Percentiles rank a stretch among this genome's conserved stretches.
These are phyloP conservation scores for Coniochaeta pulveracea DNA, from an alignment of 2,329 filamentous ascomycete species.

Conservation along the genomic window DNA sequence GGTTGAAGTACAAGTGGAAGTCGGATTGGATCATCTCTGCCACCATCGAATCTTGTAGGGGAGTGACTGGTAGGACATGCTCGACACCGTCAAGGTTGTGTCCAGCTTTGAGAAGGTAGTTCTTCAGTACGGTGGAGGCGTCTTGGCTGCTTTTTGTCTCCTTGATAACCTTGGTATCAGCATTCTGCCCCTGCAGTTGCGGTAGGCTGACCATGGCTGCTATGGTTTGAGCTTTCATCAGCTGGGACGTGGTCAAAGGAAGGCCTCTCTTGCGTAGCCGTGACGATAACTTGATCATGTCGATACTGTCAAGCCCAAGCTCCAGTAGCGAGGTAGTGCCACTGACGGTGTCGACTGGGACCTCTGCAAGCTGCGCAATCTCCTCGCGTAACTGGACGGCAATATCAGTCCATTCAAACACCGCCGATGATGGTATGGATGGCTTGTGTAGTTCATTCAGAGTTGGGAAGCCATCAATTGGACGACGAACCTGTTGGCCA, in stretches of 20 bases:
- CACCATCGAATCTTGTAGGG: conserved; percentile 79
- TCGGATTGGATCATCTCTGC: conserved; percentile 68
- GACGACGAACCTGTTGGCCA: too few relatives aligned
- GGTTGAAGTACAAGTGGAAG: conserved; percentile 73
- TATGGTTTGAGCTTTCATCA: conserved; percentile 65
- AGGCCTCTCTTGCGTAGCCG: conserved; percentile 52
- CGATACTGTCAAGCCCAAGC: conserved; percentile 84
- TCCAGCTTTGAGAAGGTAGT: conserved; percentile 22
- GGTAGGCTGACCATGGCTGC: conserved; percentile 44
- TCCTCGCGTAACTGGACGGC: conserved; percentile 45
- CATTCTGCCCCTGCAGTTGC: conserved; percentile 9
- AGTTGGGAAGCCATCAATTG: neutral
- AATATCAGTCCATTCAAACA: conserved; percentile 47
- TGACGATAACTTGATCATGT: conserved; percentile 74
- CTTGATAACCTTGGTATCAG: neutral
- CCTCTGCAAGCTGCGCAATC: conserved; percentile 49
- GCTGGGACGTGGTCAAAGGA: conserved; percentile 56
- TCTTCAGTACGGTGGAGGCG: conserved; percentile 18
- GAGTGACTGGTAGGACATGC: conserved; percentile 60
- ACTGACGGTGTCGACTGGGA: conserved; percentile 37
- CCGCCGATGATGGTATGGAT: neutral
- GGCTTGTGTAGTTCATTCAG: neutral
- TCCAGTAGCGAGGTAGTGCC: conserved; percentile 60
- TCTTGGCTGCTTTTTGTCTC: neutral
- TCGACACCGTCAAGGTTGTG: conserved; percentile 33